These are phyloP conservation scores for Marchantia paleacea DNA, from an alignment of 225 moss, liverwort and hornwort genomes.

Conservation along the genomic window DNA sequence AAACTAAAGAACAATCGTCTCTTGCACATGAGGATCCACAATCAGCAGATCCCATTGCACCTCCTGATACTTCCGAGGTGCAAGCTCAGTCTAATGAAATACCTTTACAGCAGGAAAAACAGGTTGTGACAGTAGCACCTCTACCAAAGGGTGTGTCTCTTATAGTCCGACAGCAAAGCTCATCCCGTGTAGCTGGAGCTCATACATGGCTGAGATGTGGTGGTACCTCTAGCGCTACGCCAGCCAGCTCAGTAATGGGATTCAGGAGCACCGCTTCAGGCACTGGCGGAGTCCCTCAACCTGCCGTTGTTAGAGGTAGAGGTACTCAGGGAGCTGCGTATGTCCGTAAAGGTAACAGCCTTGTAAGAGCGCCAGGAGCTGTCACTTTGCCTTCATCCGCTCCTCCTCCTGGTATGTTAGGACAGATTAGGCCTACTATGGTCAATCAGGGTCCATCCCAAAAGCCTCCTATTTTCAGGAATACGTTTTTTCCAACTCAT, in stretches of 20 bases:
- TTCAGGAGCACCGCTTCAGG: constrained; percentile 25
- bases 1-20: background rate
- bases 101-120: constrained; percentile 11
- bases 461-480: constrained; percentile 23
- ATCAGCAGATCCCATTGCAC: background rate
- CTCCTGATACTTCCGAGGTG: constrained; percentile 4
- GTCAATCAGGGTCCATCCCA: constrained; percentile 10
- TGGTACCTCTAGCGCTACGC: constrained; percentile 13
- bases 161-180: constrained; percentile 15
- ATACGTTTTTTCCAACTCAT: constrained; percentile 13
- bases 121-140: constrained; percentile 4
- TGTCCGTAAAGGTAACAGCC: constrained; percentile 68
- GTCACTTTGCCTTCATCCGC: constrained; percentile 16
- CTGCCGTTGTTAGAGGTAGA: constrained; percentile 19
- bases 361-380: constrained; percentile 51
- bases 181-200: constrained; percentile 27
- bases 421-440: constrained; percentile 24
- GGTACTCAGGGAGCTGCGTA: constrained; percentile 38
- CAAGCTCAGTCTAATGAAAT: constrained; percentile 15
- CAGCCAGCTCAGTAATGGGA: constrained; percentile 11
- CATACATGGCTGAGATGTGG: constrained; percentile 43
- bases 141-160: background rate
- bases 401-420: constrained; percentile 18
- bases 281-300: constrained; percentile 16
- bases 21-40: background rate